Evolutionary conservation across 1,284 basidiomycete species (phyloP).

Genomic region (Trichosporon inkin): DNA sequence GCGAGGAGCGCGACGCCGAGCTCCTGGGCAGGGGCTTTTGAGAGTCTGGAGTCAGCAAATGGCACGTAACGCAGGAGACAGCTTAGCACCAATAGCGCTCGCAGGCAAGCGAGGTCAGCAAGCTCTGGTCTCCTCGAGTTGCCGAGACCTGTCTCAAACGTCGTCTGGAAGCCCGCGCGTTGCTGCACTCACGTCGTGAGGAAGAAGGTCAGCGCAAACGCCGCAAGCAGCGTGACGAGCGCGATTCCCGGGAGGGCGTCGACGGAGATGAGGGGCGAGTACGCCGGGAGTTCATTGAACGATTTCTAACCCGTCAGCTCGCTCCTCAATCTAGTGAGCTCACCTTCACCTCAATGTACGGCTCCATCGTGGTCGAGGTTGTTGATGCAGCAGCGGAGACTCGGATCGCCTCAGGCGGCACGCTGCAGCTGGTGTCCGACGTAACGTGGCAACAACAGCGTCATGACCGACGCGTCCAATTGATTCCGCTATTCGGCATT

Average conservation of each 20-base stretch:
- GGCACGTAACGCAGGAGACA: no score
- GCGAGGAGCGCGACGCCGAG: slow-evolving; percentile 64
- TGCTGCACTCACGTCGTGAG: slow-evolving; percentile 67
- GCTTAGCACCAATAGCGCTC: no score
- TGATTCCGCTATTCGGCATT: neutral
- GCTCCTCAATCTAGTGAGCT: neutral
- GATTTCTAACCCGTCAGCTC: slow-evolving; percentile 51
- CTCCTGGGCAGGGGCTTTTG: slow-evolving; percentile 51
- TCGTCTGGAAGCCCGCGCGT: neutral
- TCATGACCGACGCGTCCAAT: neutral
- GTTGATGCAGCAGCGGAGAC: neutral
- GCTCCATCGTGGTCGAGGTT: slow-evolving; percentile 10
- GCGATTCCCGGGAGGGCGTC: slow-evolving; percentile 67
- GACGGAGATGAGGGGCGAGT: slow-evolving; percentile 64
- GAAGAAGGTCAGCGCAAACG: slow-evolving; percentile 78
- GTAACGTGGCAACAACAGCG: slow-evolving; percentile 7
- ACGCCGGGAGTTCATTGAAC: slow-evolving; percentile 59
- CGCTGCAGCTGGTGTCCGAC: neutral
- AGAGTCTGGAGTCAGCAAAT: slow-evolving; percentile 14
- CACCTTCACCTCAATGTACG: slow-evolving; percentile 21
- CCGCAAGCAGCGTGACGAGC: slow-evolving; percentile 63
- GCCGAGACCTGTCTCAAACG: neutral
- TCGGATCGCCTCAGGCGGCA: no score
- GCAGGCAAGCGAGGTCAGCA: neutral
- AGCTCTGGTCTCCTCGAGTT: neutral